Evolutionary conservation across 2,329 filamentous ascomycete species (phyloP).

Genomic region (Phaeosphaeria sp.): DNA sequence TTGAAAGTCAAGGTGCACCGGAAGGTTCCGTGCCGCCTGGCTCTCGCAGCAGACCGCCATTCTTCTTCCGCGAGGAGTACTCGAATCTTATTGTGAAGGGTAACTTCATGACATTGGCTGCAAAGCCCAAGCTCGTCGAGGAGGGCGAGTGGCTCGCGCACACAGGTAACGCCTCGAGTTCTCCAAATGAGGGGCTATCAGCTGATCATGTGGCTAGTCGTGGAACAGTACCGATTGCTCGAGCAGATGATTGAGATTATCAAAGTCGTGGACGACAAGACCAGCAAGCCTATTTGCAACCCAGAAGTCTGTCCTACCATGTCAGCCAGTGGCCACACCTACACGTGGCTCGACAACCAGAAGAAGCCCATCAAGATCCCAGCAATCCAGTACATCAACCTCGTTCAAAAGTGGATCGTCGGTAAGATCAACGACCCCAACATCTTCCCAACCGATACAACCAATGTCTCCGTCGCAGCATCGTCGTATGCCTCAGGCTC

Average conservation of each 20-base stretch:
- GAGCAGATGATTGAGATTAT: conserved; percentile 90
- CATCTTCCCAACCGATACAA: conserved; percentile 88
- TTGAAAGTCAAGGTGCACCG: conserved; percentile 65
- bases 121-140: conserved; percentile 90
- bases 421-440: conserved; percentile 90
- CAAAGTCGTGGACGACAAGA: conserved; percentile 82
- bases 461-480: conserved; percentile 70
- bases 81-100: conserved; percentile 92
- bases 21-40: conserved; percentile 50
- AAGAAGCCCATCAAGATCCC: conserved; percentile 90
- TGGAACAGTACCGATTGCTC: conserved; percentile 89
- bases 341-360: conserved; percentile 92
- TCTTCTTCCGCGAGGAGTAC: conserved; percentile 78
- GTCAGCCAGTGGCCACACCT: conserved; percentile 93
- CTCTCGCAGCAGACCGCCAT: conserved; percentile 71
- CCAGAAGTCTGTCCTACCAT: conserved; percentile 84
- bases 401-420: conserved; percentile 96
- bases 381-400: conserved; percentile 89
- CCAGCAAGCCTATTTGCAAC: conserved; percentile 81
- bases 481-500: conserved; percentile 64
- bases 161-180: conserved; percentile 67
- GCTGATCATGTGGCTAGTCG: conserved; percentile 64
- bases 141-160: conserved; percentile 95
- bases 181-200: conserved; percentile 1
- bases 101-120: conserved; percentile 95